Conservation (phyloP, 306 rosid species). For the Notholithocarpus densiflorus region DNA sequence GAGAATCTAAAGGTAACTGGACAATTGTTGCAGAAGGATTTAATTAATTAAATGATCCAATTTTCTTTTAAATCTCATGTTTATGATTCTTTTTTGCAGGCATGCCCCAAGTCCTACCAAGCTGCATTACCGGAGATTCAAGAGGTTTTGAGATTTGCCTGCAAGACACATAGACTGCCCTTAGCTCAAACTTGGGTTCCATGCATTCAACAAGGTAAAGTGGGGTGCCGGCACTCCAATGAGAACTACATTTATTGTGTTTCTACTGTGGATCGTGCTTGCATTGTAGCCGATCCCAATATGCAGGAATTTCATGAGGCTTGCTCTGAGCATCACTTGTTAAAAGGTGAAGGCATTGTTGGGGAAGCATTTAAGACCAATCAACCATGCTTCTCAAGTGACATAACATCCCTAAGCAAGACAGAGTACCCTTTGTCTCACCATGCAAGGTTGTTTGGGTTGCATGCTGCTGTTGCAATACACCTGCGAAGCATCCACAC, state of each 20-base stretch:
- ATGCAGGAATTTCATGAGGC: constrained; percentile 74
- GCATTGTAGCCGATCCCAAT: constrained; percentile 60
- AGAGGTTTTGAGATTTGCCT: constrained; percentile 69
- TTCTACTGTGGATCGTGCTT: constrained; percentile 90
- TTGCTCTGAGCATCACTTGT: constrained; percentile 95
- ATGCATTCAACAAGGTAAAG: constrained; percentile 75
- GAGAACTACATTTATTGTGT: constrained; percentile 67
- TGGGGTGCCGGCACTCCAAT: constrained; percentile 76
- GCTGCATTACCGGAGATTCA: constrained; percentile 74
- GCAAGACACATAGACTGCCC: constrained; percentile 77
- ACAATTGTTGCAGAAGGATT: constrained; percentile 13
- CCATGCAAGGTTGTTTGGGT: constrained; percentile 68
- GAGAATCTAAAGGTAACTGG: constrained; percentile 54
- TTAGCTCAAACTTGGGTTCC: constrained; percentile 93
- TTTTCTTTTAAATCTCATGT: constrained; percentile 15
- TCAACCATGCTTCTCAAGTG: constrained; percentile 74
- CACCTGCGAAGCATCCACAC: constrained; percentile 75
- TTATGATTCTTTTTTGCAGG: constrained; percentile 44
- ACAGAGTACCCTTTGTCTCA: constrained; percentile 88
- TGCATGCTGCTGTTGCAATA: constrained; percentile 85
- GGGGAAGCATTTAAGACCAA: constrained; percentile 84
- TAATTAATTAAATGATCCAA: constrained; percentile 12
- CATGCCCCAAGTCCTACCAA: constrained; percentile 43
- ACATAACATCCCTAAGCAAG: constrained; percentile 63
- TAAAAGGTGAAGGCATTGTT: constrained; percentile 87